A percentile compares a stretch with the other conserved stretches of the same genome.
phyloP scores from a whole-genome alignment of 2,329 filamentous ascomycete species.

The Cladosporium colombiae region DNA sequence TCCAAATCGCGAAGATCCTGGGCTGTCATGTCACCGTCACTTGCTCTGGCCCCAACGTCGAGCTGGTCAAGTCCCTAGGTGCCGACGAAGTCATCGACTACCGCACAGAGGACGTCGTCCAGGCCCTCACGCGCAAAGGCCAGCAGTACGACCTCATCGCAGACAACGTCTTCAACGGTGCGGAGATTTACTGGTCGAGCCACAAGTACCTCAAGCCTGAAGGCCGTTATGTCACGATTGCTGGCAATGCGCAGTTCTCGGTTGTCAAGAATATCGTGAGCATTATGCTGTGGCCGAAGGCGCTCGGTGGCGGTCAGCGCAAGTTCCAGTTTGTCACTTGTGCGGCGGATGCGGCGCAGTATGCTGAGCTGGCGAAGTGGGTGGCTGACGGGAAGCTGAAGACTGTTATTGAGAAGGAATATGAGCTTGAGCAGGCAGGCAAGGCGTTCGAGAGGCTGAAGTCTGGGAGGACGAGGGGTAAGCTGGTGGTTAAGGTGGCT shows the following conservation, averaged over 20 bases:
- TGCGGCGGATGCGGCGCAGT: slow-evolving; percentile 46
- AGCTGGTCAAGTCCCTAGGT: slow-evolving; percentile 58
- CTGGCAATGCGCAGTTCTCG: slow-evolving; percentile 39
- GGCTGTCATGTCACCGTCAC: slow-evolving; percentile 60
- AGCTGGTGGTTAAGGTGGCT: slow-evolving; percentile 52
- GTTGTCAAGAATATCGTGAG: slow-evolving; percentile 36
- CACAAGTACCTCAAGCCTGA: slow-evolving; percentile 52
- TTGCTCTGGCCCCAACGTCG: slow-evolving; percentile 59
- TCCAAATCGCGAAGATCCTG: slow-evolving; percentile 63
- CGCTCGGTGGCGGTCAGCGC: slow-evolving; percentile 54
- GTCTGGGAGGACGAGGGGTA: slow-evolving; percentile 58
- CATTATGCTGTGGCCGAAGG: slow-evolving; percentile 47
- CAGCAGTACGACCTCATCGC: slow-evolving; percentile 53
- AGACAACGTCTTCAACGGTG: slow-evolving; percentile 57
- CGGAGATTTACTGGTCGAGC: slow-evolving; percentile 55
- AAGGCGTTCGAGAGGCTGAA: slow-evolving; percentile 62
- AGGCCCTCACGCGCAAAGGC: slow-evolving; percentile 49
- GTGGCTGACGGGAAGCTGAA: slow-evolving; percentile 61
- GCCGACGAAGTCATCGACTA: slow-evolving; percentile 66
- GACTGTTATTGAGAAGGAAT: slow-evolving; percentile 57
- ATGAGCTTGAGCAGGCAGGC: slow-evolving; percentile 57
- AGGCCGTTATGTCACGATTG: slow-evolving; percentile 57
- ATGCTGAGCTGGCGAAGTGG: slow-evolving; percentile 55
- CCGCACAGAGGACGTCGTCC: slow-evolving; percentile 50
- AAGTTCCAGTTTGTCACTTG: slow-evolving; percentile 43